Evolutionary conservation across 176 grass and related monocot species (phyloP).

Genomic region (Saccharum spontaneum): DNA sequence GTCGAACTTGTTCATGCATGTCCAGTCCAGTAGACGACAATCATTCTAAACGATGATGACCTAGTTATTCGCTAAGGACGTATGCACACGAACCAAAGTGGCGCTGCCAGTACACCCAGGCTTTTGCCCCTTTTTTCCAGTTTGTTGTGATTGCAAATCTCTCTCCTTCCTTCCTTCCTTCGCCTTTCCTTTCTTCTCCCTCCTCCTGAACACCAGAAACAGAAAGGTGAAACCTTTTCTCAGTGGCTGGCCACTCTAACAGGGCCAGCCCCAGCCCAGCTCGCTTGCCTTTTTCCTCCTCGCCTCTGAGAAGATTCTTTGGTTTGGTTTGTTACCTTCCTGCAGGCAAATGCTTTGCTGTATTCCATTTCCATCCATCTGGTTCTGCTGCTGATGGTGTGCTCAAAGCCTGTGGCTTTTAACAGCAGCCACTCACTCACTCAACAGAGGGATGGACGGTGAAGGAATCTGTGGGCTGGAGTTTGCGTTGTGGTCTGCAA

Average conservation of each 20-base stretch:
- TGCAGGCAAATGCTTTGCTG: constrained; percentile 35
- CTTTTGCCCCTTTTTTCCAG: constrained; percentile 5
- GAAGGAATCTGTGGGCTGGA: constrained; percentile 38
- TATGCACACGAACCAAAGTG: constrained; percentile 34
- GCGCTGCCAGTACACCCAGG: neutral
- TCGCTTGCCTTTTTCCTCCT: constrained; percentile 10
- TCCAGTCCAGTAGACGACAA: constrained; percentile 16
- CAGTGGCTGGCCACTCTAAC: constrained; percentile 28
- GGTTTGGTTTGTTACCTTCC: constrained; percentile 12
- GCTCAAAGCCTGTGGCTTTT: constrained; percentile 25
- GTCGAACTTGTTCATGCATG: neutral
- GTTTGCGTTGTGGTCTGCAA: neutral
- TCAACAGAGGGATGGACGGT: neutral
- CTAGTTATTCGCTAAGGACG: constrained; percentile 26
- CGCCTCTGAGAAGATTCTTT: constrained; percentile 49
- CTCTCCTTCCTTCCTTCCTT: neutral
- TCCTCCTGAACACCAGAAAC: constrained; percentile 38
- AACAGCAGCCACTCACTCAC: neutral
- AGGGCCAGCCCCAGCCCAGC: neutral
- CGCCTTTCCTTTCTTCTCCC: neutral
- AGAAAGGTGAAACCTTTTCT: constrained; percentile 49
- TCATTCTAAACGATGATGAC: constrained; percentile 30
- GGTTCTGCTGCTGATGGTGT: neutral
- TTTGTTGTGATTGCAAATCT: constrained; percentile 47
- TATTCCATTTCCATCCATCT: constrained; percentile 13